phyloP scores from a whole-genome alignment of 2,329 filamentous ascomycete species.

The Lachnum nothofagi region DNA sequence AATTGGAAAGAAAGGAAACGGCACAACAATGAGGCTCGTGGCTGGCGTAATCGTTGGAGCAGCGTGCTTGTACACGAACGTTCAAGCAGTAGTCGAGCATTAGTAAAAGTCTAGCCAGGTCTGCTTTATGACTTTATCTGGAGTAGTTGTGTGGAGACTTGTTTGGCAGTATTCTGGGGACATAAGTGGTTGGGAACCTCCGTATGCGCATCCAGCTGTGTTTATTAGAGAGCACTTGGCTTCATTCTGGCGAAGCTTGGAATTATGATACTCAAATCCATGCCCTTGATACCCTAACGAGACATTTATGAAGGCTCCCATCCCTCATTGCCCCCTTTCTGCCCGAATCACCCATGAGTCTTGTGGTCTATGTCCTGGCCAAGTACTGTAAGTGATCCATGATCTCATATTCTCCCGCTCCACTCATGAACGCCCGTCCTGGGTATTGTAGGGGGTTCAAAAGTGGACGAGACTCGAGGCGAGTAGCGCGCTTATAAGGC shows the following conservation, averaged over 20 bases:
- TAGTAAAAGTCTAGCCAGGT: not conserved
- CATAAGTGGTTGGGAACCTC: not conserved
- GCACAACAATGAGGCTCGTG: not conserved
- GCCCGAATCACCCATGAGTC: constrained; percentile 1
- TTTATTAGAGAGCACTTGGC: not conserved
- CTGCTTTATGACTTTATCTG: not conserved
- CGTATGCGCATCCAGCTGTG: not conserved
- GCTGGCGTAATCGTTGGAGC: not conserved
- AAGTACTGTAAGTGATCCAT: constrained; percentile 1
- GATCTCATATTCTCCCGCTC: constrained; percentile 5
- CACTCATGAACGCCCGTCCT: not conserved
- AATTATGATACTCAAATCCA: too few relatives aligned
- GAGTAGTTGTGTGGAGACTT: not conserved
- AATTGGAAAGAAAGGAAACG: too few relatives aligned
- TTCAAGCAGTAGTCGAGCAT: not conserved
- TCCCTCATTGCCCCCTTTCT: not conserved
- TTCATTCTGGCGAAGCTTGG: not conserved
- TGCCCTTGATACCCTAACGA: not conserved
- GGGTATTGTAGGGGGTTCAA: not conserved
- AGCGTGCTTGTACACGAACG: not conserved
- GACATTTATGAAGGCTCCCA: not conserved
- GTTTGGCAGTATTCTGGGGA: not conserved
- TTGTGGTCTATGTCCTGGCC: not conserved
- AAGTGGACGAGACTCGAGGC: constrained; percentile 1
- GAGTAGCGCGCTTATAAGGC: not conserved